Percentiles rank a stretch among this genome's conserved stretches.
phyloP scores from a whole-genome alignment of 139 green algal species.

The Chlamydomonas eustigma region DNA sequence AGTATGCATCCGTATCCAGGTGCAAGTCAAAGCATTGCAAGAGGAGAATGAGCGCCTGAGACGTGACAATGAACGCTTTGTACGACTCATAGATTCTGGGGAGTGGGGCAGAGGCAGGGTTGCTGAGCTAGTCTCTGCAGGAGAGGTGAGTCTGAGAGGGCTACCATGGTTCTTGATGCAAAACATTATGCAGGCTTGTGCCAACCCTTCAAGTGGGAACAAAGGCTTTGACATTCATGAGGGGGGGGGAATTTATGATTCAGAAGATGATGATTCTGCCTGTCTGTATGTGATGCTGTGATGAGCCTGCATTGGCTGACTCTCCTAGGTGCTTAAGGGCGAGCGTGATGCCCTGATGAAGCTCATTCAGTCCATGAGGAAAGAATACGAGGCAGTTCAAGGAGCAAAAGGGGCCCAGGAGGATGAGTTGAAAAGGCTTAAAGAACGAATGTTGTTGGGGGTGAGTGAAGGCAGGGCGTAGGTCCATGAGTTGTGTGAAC shows the following conservation, averaged over 20 bases:
- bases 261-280: neutral
- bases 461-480: conserved; percentile 37
- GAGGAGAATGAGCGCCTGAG: conserved; percentile 74
- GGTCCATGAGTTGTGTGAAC: too few species aligned
- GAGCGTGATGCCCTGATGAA: conserved; percentile 78
- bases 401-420: conserved; percentile 57
- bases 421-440: conserved; percentile 64
- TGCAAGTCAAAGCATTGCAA: conserved; percentile 17
- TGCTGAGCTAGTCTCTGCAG: conserved; percentile 43
- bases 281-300: neutral
- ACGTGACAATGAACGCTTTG: conserved; percentile 81
- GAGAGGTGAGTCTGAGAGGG: conserved; percentile 21
- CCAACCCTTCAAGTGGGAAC: too few species aligned
- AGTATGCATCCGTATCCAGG: neutral
- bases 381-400: conserved; percentile 65
- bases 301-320: too few species aligned
- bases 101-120: conserved; percentile 75
- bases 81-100: conserved; percentile 82
- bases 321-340: conserved; percentile 60
- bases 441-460: conserved; percentile 63
- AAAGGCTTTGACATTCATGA: too few species aligned
- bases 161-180: too few species aligned
- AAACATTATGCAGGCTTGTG: too few species aligned
- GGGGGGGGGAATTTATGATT: neutral
- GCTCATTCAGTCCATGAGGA: conserved; percentile 66